Base-by-base conservation (phyloP, 352 stramenopile species). In the Pythium guiyangense region DNA sequence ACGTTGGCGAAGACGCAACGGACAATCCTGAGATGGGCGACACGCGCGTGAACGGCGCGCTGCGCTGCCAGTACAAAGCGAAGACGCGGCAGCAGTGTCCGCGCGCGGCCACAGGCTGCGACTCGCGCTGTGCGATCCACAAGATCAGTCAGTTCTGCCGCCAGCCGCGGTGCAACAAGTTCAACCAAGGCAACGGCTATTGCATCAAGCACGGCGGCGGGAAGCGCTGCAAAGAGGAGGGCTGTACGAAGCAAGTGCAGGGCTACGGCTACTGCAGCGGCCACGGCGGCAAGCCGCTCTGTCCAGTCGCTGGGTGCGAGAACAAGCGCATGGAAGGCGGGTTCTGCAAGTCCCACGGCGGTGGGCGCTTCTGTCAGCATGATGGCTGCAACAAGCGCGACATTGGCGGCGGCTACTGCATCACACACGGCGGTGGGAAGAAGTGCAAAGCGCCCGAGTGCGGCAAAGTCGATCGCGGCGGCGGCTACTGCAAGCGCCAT, bases 291-390 rank as follows among this genome's bases (percentile, higher is more conserved):
- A 92, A 92, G 29, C 82, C 81, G 20, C 57, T 92, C 42, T 95
- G 85, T 51, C 77, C 80, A 1, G 54, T 91, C 14, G 76, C 85
- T 12, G 79, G 81, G 9, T 95, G 85, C 25, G 77, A 86, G 34
- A 91, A 91, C 62, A 93, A 93, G 50, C 73, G 80, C 46, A 91
- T 93, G 83, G 83, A 93, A 74, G 83, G 83, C 60, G 83, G 77
- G 59, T 89, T 84, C 48, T 96, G 88, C 61, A 96, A 95, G 54
- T 72, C 78, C 8, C 87, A 96, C 35, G 87, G 87, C 10, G 87
- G 86, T 3, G 87, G 83, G 0, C 70, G 85, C 12, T 92, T 86
- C 49, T 95, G 86, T 31, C 84, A 91, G 50, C 57, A 77, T 12
- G 69, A 78, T 17, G 72, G 67, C 10, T 95, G 86, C 57, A 88